Percentiles rank a stretch among this genome's conserved stretches.
Evolutionary conservation across 805 yeast genomes (phyloP).

Genomic region (Starmera pachycereana): DNA sequence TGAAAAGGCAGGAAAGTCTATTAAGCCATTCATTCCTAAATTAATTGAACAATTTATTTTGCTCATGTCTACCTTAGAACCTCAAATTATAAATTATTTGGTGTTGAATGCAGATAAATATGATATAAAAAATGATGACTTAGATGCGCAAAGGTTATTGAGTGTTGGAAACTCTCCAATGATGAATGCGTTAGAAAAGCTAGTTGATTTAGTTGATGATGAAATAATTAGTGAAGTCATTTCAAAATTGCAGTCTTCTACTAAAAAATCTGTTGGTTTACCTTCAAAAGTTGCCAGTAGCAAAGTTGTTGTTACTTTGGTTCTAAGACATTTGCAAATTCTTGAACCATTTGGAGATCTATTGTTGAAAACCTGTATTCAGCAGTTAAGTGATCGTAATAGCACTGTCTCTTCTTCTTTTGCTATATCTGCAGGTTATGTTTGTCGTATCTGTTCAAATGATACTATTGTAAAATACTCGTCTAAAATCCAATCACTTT

Average conservation of each 20-base stretch:
- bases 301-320: conserved; percentile 54
- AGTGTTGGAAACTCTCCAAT: conserved; percentile 76
- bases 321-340: conserved; percentile 41
- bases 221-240: conserved; percentile 28
- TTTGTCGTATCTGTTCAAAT: conserved; percentile 50
- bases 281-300: conserved; percentile 89
- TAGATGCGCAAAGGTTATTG: conserved; percentile 69
- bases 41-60: conserved; percentile 59
- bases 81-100: conserved; percentile 78
- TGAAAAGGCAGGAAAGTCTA: conserved; percentile 47
- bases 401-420: conserved; percentile 64
- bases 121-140: conserved; percentile 56
- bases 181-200: conserved; percentile 73
- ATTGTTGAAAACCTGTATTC: conserved; percentile 45
- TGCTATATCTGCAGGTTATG: conserved; percentile 73
- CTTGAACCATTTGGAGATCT: conserved; percentile 46
- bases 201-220: conserved; percentile 50
- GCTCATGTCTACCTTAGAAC: conserved; percentile 81
- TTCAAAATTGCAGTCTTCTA: conserved; percentile 38
- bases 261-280: conserved; percentile 69
- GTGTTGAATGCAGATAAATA: conserved; percentile 84
- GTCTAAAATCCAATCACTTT: conserved; percentile 36
- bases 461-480: conserved; percentile 46
- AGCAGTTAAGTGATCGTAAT: conserved; percentile 61
- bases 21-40: conserved; percentile 57